Conservation (phyloP, 2,329 filamentous ascomycete species). For the Stagonosporopsis chrysanthemi region DNA sequence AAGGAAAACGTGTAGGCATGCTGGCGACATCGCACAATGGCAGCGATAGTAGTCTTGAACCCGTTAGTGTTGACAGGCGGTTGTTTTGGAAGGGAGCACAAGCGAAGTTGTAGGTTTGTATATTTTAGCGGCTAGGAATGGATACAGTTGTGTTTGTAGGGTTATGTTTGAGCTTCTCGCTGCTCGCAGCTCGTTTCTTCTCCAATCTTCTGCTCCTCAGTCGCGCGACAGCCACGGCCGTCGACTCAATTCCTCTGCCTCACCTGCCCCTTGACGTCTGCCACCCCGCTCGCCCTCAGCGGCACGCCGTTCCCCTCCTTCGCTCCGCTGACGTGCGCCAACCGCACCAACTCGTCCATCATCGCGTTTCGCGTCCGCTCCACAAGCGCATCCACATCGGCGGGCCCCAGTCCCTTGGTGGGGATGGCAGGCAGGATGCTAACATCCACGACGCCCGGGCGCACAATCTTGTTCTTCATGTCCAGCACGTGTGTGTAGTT, state of each 20-base stretch:
- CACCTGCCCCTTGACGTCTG: conserved; percentile 31
- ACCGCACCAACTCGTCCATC: conserved; percentile 46
- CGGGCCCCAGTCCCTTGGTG: conserved; percentile 44
- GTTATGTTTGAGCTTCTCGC: too few relatives aligned
- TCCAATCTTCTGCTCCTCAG: too few relatives aligned
- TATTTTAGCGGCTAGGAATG: too few relatives aligned
- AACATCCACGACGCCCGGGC: conserved; percentile 63
- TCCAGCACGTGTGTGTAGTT: conserved; percentile 60
- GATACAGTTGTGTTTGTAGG: too few relatives aligned
- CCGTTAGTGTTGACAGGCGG: too few relatives aligned
- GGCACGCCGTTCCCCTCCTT: conserved; percentile 36
- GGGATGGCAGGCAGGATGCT: conserved; percentile 47
- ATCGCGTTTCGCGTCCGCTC: conserved; percentile 45
- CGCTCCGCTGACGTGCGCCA: conserved; percentile 37
- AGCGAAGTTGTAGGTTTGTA: too few relatives aligned
- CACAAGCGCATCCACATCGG: conserved; percentile 46
- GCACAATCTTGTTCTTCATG: conserved; percentile 53
- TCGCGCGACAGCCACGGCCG: too few relatives aligned
- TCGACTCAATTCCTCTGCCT: conserved; percentile 30
- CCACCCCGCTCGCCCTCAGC: conserved; percentile 30
- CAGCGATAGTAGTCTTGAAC: too few relatives aligned
- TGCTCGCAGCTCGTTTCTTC: too few relatives aligned
- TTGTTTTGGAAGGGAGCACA: too few relatives aligned
- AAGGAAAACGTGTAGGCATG: too few relatives aligned
- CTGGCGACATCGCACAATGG: too few relatives aligned